Evolutionary conservation across 1,139 yeast genomes (phyloP), one percentile per base, ranked within the genome.

Genomic region (Debaryomyces singareniensis): DNA sequence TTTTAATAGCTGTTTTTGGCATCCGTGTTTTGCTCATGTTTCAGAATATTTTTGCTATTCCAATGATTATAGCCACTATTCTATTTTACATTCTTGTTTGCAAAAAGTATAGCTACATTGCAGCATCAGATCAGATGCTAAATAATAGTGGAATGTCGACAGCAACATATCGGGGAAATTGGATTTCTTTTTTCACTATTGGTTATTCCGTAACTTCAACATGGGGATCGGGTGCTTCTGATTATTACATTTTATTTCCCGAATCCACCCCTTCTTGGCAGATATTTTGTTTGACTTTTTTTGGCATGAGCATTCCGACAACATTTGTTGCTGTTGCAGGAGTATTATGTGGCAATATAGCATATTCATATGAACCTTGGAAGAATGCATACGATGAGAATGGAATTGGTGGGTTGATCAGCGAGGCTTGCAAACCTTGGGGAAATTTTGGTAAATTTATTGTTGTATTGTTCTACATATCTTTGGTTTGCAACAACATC

Each of bases 401-500:
- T 16, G 56, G 58, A 2, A 43, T 53, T 25, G 58, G 59, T 4
- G 59, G 58, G 1, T 29, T 54, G 5, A 31, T 54, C 5, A 35
- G 34, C 16, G 49, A 35, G 10, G 43, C 50, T 1, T 51, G 52
- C 30, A 27, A 29, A 14, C 54, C 53, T 1, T 53, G 57, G 56
- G 55, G 55, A 1, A 37, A 38, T 1, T 51, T 51, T 28, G 58
- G 58, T 4, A 55, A 55, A 30, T 55, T 61, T 38, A 51, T 59
- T 22, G 55, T 55, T 24, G 60, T 61, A 7, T 27, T 59, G 5
- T 43, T 59, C 30, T 61, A 45, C 44, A 32, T 61, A 6, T 60
- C 66, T 3, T 49, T 61, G 28, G 51, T 61, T 20, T 56, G 65
- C 40, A 61, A 61, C 40, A 61, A 58, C 34, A 52, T 61, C 37